A percentile compares a stretch with the other conserved stretches of the same genome.
phyloP scores from a whole-genome alignment of 176 grass and related monocot genomes.

The Miscanthus lutarioriparius region DNA sequence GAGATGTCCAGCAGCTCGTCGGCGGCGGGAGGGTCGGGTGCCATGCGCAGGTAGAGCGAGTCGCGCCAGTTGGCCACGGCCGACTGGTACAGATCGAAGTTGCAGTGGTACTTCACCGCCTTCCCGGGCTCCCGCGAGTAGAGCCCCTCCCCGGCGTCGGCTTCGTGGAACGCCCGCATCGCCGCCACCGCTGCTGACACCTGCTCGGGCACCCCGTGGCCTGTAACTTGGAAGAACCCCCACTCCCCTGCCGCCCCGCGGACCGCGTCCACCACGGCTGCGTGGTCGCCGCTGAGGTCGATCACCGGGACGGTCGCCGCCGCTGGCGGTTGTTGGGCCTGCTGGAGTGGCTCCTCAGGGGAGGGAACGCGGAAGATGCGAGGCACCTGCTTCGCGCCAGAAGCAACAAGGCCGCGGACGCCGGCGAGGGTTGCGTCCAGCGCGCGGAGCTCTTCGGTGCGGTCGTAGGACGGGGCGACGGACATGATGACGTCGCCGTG shows the following conservation, averaged over 20 bases:
- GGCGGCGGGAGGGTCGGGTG: constrained; percentile 47
- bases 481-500: constrained; percentile 10
- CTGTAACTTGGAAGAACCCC: constrained; percentile 68
- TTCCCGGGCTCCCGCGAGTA: constrained; percentile 48
- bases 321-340: too few relatives aligned
- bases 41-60: constrained; percentile 59
- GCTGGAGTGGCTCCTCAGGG: background rate
- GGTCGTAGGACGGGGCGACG: constrained; percentile 31
- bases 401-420: constrained; percentile 58
- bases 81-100: constrained; percentile 60
- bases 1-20: constrained; percentile 41
- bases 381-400: constrained; percentile 34
- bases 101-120: constrained; percentile 59
- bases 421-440: constrained; percentile 62
- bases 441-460: constrained; percentile 45
- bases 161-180: constrained; percentile 50
- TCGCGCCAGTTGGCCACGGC: constrained; percentile 59
- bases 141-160: constrained; percentile 30
- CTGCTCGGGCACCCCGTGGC: constrained; percentile 38
- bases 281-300: constrained; percentile 23
- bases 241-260: constrained; percentile 34
- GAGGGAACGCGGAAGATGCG: constrained; percentile 43
- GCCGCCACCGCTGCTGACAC: constrained; percentile 15
- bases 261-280: background rate
- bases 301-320: constrained; percentile 35